Percentiles rank a stretch among this genome's conserved stretches.
Conservation (phyloP, 2,329 filamentous ascomycete species). For the Podosphaera aphanis region DNA sequence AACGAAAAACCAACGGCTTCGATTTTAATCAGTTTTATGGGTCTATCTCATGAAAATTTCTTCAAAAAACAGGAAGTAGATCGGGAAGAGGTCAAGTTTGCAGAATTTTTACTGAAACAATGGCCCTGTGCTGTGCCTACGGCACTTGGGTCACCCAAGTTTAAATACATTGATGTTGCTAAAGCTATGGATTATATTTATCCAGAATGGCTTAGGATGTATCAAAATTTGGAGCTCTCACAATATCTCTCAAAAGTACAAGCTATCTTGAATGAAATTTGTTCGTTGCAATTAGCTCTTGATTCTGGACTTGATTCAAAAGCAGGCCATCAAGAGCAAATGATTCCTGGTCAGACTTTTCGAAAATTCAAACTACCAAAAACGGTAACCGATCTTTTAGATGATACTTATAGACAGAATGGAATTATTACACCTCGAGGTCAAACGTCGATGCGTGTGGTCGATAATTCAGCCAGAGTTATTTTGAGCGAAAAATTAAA, state of each 20-base stretch:
- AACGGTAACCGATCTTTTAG: background rate
- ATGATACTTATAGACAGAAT: background rate
- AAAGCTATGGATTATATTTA: constrained; percentile 19
- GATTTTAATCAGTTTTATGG: background rate
- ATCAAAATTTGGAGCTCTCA: constrained; percentile 22
- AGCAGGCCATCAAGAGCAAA: background rate
- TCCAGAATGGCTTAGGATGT: constrained; percentile 24
- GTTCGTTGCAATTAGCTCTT: background rate
- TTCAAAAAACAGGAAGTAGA: background rate
- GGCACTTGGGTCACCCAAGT: constrained; percentile 8
- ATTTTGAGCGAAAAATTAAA: background rate
- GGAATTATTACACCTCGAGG: background rate
- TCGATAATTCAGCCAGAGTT: background rate
- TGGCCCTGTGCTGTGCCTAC: constrained; percentile 21
- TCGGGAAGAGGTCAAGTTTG: constrained; percentile 17
- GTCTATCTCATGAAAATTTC: background rate
- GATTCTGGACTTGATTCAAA: background rate
- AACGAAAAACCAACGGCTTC: background rate
- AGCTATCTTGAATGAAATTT: constrained; percentile 14
- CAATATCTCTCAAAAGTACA: constrained; percentile 23
- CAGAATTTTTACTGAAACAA: constrained; percentile 19
- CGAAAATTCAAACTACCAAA: background rate
- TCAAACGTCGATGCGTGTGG: background rate
- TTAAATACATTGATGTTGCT: constrained; percentile 9
- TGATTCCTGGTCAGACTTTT: constrained; percentile 5